Conservation (phyloP, 2,329 filamentous ascomycete species). For the Clarireedia monteithiana region DNA sequence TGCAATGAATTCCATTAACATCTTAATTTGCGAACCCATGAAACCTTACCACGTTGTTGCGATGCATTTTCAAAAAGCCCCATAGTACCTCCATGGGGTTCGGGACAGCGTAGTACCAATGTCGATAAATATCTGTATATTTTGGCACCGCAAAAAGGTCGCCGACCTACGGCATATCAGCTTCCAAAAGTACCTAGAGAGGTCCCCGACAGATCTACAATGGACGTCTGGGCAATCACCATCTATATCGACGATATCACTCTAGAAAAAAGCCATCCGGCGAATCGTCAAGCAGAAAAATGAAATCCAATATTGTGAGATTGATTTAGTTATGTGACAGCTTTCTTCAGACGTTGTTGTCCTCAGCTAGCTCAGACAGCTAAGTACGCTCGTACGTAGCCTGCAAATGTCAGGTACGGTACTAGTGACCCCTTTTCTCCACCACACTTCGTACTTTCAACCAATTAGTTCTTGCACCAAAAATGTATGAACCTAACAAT, state of each 20-base stretch:
- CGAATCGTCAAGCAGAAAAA: background rate
- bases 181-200: constrained; percentile 1
- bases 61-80: background rate
- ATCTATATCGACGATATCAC: background rate
- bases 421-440: background rate
- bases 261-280: background rate
- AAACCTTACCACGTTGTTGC: background rate
- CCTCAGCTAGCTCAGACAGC: too few relatives aligned
- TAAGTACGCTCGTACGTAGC: too few relatives aligned
- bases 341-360: too few relatives aligned
- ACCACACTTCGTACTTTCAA: background rate
- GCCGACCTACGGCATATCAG: constrained; percentile 2
- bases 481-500: background rate
- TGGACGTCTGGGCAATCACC: background rate
- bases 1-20: background rate
- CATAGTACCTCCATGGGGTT: background rate
- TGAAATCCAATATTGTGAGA: background rate
- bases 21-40: background rate
- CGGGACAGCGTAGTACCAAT: constrained; percentile 1
- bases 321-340: too few relatives aligned
- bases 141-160: constrained; percentile 1
- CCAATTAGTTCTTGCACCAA: background rate
- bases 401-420: background rate
- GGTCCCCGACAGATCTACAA: constrained; percentile 2
- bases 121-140: background rate